Evolutionary conservation across 306 rosid genomes (phyloP).

Genomic region (Malus sieversii): DNA sequence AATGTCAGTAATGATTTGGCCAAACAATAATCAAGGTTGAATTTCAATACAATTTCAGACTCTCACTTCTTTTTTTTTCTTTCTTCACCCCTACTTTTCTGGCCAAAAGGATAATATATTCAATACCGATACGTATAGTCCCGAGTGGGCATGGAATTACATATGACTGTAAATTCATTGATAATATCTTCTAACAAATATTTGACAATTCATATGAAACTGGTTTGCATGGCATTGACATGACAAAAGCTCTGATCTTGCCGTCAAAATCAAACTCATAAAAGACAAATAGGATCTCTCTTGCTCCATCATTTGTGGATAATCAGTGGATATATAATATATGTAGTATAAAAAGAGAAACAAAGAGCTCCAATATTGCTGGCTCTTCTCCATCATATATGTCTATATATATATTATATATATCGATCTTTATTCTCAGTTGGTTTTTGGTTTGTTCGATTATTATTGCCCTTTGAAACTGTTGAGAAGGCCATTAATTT

Average conservation of each 20-base stretch:
- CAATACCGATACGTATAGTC: not conserved
- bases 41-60: not conserved
- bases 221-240: constrained; percentile 12
- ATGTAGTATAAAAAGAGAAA: not conserved
- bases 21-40: not conserved
- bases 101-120: not conserved
- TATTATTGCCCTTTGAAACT: not conserved
- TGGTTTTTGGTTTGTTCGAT: not conserved
- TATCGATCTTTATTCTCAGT: not conserved
- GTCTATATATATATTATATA: too few species aligned
- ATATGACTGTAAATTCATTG: too few species aligned
- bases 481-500: not conserved
- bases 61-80: not conserved
- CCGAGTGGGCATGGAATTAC: not conserved
- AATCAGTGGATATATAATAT: not conserved
- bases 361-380: not conserved
- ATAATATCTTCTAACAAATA: not conserved
- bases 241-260: constrained; percentile 5
- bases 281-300: constrained; percentile 24
- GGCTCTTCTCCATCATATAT: not conserved
- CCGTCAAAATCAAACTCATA: constrained; percentile 8
- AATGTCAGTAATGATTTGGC: not conserved
- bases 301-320: constrained; percentile 27
- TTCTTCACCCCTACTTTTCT: not conserved
- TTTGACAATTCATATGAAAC: not conserved